Evolutionary conservation across 495 filamentous ascomycete species (phyloP), one percentile per base, ranked within the genome.

Genomic region (Trichoderma orchidacearum): DNA sequence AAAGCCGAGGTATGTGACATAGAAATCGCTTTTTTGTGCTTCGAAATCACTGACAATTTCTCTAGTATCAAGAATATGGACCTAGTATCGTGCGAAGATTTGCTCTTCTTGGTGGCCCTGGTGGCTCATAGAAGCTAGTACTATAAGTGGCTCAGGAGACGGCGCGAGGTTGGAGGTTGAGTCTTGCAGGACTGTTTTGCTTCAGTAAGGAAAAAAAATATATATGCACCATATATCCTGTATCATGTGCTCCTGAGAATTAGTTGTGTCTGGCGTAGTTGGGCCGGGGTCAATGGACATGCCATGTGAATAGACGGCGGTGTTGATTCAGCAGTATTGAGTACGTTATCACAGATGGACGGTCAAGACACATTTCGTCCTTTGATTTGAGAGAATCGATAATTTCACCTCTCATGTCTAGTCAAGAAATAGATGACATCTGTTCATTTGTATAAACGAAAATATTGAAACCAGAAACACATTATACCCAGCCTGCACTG

Each of bases 21-120:
- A 5, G 51, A 17, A 9, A 5, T 27, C 17, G 27, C 2, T 23
- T 53, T 28, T 28, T 3, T 27, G 1, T 36, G 32, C 9, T 45
- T 56, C 2, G 55, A 41, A 25, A 45, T 51, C n/a, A 36, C 61
- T 68, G 38, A 64, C 63, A 8, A 36, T 17, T 53, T 48, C 3
- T 6, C 17, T 73, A 87, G 75, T 95, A 96, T 68, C 87, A 95
- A 70, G 91, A 95, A 77, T 87, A 90, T 63, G 91, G 92, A 32
- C 90, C 92, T 27, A 87, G 87, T 67, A 96, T 98, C 69, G 93
- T 97, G 51, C 82, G 93, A 70, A 83, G 93, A 68, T 98, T 96
- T 70, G 92, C 92, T 34, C 75, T 97, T 58, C 78, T 98, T 58
- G 93, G 93, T 68, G 93, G 93, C 9, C 93, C 93, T 28, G 93